Percentiles rank a stretch among this genome's conserved stretches.
Evolutionary conservation across 495 filamentous ascomycete species (phyloP).

Genomic region (Podospora conica): DNA sequence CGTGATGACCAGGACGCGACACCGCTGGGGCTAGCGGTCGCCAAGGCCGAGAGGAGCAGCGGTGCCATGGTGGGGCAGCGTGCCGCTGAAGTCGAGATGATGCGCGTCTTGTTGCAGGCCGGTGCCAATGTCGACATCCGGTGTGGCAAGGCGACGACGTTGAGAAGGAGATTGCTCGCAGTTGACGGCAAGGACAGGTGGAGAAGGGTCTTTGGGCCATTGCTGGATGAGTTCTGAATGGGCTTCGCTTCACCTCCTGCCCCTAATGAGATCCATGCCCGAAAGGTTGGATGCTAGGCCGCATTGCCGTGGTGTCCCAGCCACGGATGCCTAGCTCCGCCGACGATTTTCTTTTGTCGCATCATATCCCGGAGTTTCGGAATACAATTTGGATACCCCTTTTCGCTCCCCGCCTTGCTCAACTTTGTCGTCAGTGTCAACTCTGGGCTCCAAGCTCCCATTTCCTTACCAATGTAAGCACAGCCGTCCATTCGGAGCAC

Average conservation of each 20-base stretch:
- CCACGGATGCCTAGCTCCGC: too few relatives aligned
- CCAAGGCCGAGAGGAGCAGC: neutral
- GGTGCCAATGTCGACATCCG: conserved; percentile 8
- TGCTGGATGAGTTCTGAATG: neutral
- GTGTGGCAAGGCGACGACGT: neutral
- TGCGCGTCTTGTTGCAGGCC: neutral
- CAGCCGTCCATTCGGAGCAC: neutral
- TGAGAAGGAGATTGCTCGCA: neutral
- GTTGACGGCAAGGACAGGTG: neutral
- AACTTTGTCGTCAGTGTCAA: neutral
- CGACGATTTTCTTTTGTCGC: neutral
- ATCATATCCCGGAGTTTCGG: neutral
- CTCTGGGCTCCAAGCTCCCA: neutral
- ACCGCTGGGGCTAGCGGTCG: neutral
- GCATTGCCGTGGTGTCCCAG: neutral
- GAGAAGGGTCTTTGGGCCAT: neutral
- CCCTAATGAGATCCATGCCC: neutral
- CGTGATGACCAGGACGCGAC: conserved; percentile 5
- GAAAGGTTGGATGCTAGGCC: neutral
- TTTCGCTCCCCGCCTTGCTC: neutral
- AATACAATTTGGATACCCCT: neutral
- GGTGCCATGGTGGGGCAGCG: neutral
- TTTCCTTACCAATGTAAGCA: neutral
- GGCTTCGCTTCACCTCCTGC: neutral
- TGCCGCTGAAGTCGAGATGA: conserved; percentile 1